Evolutionary conservation across 2,329 filamentous ascomycete species (phyloP).

Genomic region (Cladosporium phlei): DNA sequence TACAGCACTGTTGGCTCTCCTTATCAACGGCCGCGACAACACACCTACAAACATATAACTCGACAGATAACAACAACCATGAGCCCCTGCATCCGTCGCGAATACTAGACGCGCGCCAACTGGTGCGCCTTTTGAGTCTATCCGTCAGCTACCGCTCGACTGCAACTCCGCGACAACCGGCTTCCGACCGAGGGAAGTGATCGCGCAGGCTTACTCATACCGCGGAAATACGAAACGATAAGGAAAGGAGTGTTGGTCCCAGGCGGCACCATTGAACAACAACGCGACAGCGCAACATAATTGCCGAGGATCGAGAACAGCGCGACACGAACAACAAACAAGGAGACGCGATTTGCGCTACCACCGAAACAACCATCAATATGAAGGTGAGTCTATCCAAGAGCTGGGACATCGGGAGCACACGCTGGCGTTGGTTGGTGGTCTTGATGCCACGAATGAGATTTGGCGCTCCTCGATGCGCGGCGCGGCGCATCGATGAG

Average conservation of each 20-base stretch:
- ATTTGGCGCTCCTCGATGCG: neutral
- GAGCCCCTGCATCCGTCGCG: constrained; percentile 16
- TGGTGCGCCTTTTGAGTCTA: constrained; percentile 9
- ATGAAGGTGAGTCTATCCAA: constrained; percentile 27
- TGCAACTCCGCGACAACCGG: constrained; percentile 25
- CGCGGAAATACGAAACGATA: neutral
- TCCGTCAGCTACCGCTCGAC: constrained; percentile 13
- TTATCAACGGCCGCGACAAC: constrained; percentile 17
- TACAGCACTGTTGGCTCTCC: constrained; percentile 13
- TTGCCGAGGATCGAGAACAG: neutral
- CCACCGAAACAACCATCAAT: constrained; percentile 15
- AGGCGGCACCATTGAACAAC: neutral
- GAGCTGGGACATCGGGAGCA: constrained; percentile 4
- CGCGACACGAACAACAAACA: neutral
- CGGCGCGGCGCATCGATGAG: neutral
- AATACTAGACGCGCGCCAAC: constrained; percentile 29
- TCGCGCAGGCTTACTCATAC: constrained; percentile 13
- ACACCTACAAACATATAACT: neutral
- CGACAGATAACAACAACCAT: constrained; percentile 4
- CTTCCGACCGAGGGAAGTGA: constrained; percentile 33
- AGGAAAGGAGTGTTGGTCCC: neutral
- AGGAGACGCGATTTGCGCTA: constrained; percentile 4
- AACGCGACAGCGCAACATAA: constrained; percentile 10
- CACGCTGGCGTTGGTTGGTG: constrained; percentile 3
- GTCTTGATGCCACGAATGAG: constrained; percentile 19